Evolutionary conservation across 2,329 filamentous ascomycete species (phyloP), one percentile per base, ranked within the genome.

Genomic region (Penicillium palitans): DNA sequence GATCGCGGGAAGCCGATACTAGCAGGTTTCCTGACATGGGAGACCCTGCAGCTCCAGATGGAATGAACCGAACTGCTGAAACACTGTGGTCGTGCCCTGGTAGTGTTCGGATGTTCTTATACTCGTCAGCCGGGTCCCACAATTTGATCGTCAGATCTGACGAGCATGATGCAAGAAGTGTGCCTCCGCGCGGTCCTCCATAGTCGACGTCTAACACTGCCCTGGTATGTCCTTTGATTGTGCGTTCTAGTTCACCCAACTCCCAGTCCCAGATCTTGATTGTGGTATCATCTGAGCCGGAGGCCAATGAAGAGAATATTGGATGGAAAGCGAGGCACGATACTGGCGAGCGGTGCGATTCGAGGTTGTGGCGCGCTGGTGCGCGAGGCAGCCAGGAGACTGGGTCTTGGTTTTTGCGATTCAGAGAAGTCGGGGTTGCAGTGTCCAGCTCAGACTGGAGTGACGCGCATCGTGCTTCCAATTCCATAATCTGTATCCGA

Each of bases 241-340:
- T 97, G 61, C 89, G 82, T 74, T 97, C 93, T 4, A 96, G 81
- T 75, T 97, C 93, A 48, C 93, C 93, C 25, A 96, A 78, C 70
- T 97, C 93, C 90, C 92, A 97, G 71, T 97, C 93, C 93, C 93
- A 97, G 55, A 97, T 93, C 71, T 97, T 97, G 74, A 98, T 96
- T 8, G 90, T 96, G 55, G 86, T 90, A 74, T 97, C 93, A 73
- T 96, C 93, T 9, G 92, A 96, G 17, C 90, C 93, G 0, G 91
- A 95, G 10, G 93, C 93, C 24, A 97, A 81, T 6, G 90, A 93
- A 10, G 91, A 93, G 76, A 96, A 97, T 33, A 95, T 83, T 0
- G 93, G 93, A 72, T 97, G 93, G 72, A 97, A 97, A 17, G 93
- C 93, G 58, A 97, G 87, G 69, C 91, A 93, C 57, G 89, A 96